phyloP scores from a whole-genome alignment of 257 asterid genomes.

The Solanum verrucosum region DNA sequence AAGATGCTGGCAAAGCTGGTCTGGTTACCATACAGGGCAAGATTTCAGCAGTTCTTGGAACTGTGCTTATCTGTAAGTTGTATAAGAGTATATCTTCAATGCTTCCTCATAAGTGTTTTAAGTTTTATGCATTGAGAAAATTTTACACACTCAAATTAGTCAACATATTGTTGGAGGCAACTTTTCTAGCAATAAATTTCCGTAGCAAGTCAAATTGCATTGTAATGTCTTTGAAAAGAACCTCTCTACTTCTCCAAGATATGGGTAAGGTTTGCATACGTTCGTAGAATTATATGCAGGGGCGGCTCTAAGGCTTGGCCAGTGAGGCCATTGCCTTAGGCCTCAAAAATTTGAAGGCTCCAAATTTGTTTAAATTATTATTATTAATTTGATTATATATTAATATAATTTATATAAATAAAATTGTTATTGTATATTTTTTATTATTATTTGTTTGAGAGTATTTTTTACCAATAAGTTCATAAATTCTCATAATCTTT shows the following conservation, averaged over 20 bases:
- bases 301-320: no score
- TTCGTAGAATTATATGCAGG: not conserved
- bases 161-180: not conserved
- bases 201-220: not conserved
- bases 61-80: slow-evolving; percentile 78
- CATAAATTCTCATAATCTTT: no score
- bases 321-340: no score
- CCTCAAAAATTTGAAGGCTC: no score
- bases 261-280: not conserved
- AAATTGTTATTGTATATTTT: no score
- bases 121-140: not conserved
- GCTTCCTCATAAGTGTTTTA: not conserved
- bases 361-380: no score
- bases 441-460: no score
- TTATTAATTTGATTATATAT: no score
- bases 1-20: slow-evolving; percentile 96
- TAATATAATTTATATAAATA: no score
- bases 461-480: no score
- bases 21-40: slow-evolving; percentile 75
- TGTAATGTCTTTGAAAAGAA: not conserved
- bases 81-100: not conserved
- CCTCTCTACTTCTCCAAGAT: not conserved
- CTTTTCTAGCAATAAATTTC: not conserved
- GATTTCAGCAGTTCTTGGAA: slow-evolving; percentile 82
- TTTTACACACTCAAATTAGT: not conserved